phyloP scores from a whole-genome alignment of 768 basidiomycete species.

The Pleurotus tuber-regium region DNA sequence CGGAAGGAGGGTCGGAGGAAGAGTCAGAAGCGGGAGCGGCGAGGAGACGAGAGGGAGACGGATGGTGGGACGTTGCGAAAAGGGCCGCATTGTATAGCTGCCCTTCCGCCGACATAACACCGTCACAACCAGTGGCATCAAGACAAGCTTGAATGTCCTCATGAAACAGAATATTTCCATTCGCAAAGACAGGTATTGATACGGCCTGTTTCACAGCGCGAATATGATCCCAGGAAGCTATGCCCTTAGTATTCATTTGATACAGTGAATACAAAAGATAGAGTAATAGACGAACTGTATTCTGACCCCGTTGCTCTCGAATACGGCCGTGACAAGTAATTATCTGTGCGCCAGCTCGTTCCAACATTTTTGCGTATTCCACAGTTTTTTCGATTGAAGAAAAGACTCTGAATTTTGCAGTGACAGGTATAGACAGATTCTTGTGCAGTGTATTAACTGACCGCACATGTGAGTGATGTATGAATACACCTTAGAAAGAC shows the following conservation, averaged over 20 bases:
- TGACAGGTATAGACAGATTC: slow-evolving; percentile 88
- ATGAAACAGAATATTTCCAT: slow-evolving; percentile 90
- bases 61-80: slow-evolving; percentile 40
- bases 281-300: slow-evolving; percentile 43
- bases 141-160: slow-evolving; percentile 82
- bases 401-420: slow-evolving; percentile 95
- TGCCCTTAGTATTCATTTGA: slow-evolving; percentile 45
- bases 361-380: slow-evolving; percentile 94
- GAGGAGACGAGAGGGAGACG: slow-evolving; percentile 3
- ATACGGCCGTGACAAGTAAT: slow-evolving; percentile 91
- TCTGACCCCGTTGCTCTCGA: slow-evolving; percentile 89
- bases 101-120: slow-evolving; percentile 94
- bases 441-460: slow-evolving; percentile 78
- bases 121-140: slow-evolving; percentile 83
- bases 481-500: not conserved
- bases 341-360: slow-evolving; percentile 92
- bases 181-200: slow-evolving; percentile 91
- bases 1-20: slow-evolving; percentile 9
- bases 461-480: too few species aligned
- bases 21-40: slow-evolving; percentile 1
- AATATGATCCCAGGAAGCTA: slow-evolving; percentile 91
- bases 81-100: slow-evolving; percentile 90
- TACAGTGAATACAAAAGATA: slow-evolving; percentile 3
- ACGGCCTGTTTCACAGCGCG: slow-evolving; percentile 88
- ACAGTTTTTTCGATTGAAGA: slow-evolving; percentile 84